Evolutionary conservation across 75 land plant genomes (phyloP), one percentile per base, ranked within the genome.

Genomic region (Cunninghamia lanceolata): DNA sequence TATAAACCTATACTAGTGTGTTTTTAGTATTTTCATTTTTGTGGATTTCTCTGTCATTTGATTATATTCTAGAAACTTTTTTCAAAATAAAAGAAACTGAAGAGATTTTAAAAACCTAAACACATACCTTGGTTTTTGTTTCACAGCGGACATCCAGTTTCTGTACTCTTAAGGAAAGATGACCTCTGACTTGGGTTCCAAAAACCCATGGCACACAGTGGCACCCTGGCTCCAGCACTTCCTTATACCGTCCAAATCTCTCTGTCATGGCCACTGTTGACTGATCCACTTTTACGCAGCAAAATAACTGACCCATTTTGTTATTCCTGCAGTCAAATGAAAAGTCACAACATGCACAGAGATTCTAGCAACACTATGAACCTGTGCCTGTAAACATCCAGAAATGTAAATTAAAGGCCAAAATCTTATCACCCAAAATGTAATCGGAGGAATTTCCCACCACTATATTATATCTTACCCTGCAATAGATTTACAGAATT

Each of bases 101-200:
- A 11, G 13, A 47, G 10, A 47, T 47, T 47, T 59, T 4, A 3
- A 4, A 59, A 21, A 25, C 7, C 66, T 3, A 59, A 59, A 59
- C 7, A 19, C 84, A n/a, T 32, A 93, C 94, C 90, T 92, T 93
- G 16, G 94, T 93, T 76, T 93, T 93, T n/a, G 94, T 93, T 85
- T 93, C 94, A 84, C 94, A 93, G 9, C 85, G 91, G 2, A 93
- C 91, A 90, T 93, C 94, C n/a, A 93, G 87, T 85, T 93, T 89
- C 87, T 90, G 91, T 70, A 93, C 87, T 16, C 94, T 89, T 9
- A 93, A 77, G 43, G 91, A 87, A 73, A 93, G 85, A 71, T 42
- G 9, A 8, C 94, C 94, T n/a, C 89, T 87, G 34, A 93, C 76
- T 30, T 84, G 78, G 43, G 54, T 50, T 35, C 94, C 94, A 35